Base-by-base conservation (phyloP, 1,284 basidiomycete genomes). In the Coniophora puteana region DNA sequence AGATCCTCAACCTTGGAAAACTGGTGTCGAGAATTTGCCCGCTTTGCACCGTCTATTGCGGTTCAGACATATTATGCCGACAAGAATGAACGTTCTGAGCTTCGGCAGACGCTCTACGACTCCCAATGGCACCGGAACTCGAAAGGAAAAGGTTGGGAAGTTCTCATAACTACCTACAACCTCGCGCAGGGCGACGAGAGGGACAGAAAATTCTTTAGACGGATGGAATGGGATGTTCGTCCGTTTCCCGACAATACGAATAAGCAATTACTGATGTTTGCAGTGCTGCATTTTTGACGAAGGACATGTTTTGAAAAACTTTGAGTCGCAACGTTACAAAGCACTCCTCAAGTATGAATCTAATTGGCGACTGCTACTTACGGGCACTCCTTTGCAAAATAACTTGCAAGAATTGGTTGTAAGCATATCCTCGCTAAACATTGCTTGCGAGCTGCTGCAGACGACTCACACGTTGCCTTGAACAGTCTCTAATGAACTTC, bases 401-500 rank as follows among this genome's bases (percentile, higher is more conserved):
- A 90, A 90, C 57, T 61, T 95, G 40, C 91, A 98, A 61, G 96
- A 99, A 63, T 80, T 99, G 40, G 91, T 97, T 58, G 93, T 94
- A 69, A 43, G 89, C 76, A 16, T 35, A 12, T 4, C 29, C 26
- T 18, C 28, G 35, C 34, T 25, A n/a, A n/a, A n/a, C n/a, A n/a
- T n/a, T n/a, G 36, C 40, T 29, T 18, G 11, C 22, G 24, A 35
- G 36, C n/a, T n/a, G 22, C 11, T 14, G 31, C 18, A 18, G 30
- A 32, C 46, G 18, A 53, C 23, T 49, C 44, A 20, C 43, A 29
- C 5, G 13, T 20, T 21, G n/a, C n/a, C n/a, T n/a, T n/a, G n/a
- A n/a, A n/a, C 27, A 95, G 91, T 99, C 96, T 10, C 71, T 99
- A 49, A 88, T 99, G 71, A 97, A 96, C 66, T 99, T 99, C 67